Conservation (phyloP, 106 monocot species). For the Alisma plantagoaquatica region DNA sequence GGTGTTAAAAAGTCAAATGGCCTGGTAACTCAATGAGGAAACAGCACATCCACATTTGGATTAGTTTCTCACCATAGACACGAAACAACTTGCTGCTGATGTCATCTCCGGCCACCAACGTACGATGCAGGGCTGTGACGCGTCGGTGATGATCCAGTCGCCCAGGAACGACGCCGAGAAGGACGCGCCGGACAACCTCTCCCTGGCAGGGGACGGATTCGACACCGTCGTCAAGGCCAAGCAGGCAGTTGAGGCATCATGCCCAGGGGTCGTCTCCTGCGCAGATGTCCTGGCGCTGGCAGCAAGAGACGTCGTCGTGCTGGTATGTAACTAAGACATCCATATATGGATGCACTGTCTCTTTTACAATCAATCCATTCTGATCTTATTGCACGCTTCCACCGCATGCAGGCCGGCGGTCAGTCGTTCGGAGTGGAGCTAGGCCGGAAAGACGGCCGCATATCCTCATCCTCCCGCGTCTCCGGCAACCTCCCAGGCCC, state of each 20-base stretch:
- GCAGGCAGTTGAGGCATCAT: no score
- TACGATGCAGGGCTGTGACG: conserved; percentile 39
- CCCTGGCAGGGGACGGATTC: conserved; percentile 64
- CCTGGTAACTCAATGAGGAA: no score
- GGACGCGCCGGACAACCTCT: conserved; percentile 42
- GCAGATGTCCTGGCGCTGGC: no score
- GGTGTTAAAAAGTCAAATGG: no score
- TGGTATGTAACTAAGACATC: conserved; percentile 20
- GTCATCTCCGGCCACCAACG: background rate
- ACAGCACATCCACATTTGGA: background rate
- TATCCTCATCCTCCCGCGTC: conserved; percentile 21
- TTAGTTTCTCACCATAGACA: background rate
- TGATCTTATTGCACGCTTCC: no score
- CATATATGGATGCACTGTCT: background rate
- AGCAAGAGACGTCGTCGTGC: conserved; percentile 44
- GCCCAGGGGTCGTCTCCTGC: no score
- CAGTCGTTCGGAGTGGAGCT: conserved; percentile 36
- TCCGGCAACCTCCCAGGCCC: conserved; percentile 35
- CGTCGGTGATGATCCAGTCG: conserved; percentile 39
- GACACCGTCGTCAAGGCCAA: no score
- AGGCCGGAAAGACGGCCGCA: conserved; percentile 31
- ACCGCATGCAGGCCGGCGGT: conserved; percentile 30
- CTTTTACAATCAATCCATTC: background rate
- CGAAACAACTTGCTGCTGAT: background rate
- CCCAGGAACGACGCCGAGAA: conserved; percentile 44